Evolutionary conservation across 73 alveolate genomes (phyloP).

Genomic region (Paramecium tetraurelia): DNA sequence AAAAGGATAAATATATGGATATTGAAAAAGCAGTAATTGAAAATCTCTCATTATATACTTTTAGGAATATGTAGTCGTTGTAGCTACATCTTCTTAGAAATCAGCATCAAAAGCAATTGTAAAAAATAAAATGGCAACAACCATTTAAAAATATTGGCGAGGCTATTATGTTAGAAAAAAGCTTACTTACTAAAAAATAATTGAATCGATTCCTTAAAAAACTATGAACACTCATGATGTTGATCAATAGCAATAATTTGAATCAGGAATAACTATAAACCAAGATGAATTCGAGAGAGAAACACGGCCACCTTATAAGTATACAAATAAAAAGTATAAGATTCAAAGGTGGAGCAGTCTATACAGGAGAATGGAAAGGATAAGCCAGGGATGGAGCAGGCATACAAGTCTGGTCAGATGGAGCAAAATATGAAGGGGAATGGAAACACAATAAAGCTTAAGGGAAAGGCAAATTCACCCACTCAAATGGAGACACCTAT

Average conservation of each 20-base stretch:
- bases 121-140: background rate
- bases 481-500: conserved; percentile 64
- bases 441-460: conserved; percentile 69
- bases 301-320: background rate
- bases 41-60: background rate
- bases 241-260: background rate
- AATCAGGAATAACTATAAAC: background rate
- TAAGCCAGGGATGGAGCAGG: conserved; percentile 66
- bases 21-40: background rate
- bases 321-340: background rate
- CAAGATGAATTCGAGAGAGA: background rate
- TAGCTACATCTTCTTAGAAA: background rate
- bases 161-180: background rate
- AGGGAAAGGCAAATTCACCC: conserved; percentile 67
- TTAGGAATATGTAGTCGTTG: background rate
- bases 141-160: background rate
- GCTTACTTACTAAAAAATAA: background rate
- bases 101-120: background rate
- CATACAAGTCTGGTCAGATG: conserved; percentile 59
- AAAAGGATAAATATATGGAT: background rate
- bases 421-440: conserved; percentile 60
- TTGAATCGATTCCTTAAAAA: background rate
- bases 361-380: conserved; percentile 89
- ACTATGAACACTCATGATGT: background rate
- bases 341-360: conserved; percentile 81